These are phyloP conservation scores for Ceratobasidium sp. DNA, from an alignment of 1,284 basidiomycete species.

Conservation along the genomic window DNA sequence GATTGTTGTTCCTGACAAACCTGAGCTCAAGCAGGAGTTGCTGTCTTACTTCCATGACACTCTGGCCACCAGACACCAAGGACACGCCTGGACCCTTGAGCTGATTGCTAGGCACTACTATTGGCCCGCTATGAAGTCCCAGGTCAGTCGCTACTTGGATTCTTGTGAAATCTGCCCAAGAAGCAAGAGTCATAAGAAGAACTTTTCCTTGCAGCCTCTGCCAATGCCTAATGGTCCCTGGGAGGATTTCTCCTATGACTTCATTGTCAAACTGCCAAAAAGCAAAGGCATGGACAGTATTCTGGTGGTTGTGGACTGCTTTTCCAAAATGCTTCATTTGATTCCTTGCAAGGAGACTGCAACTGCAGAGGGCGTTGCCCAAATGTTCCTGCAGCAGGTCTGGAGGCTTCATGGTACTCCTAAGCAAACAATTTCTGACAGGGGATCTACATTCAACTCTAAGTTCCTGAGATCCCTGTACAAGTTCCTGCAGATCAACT, in stretches of 20 bases:
- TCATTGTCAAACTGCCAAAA: slow-evolving; percentile 46
- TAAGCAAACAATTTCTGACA: not conserved
- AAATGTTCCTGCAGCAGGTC: slow-evolving; percentile 20
- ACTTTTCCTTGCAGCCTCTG: slow-evolving; percentile 44
- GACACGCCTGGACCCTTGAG: slow-evolving; percentile 49
- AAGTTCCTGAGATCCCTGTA: slow-evolving; percentile 46
- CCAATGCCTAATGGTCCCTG: slow-evolving; percentile 45
- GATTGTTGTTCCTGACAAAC: slow-evolving; percentile 39
- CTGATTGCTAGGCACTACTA: slow-evolving; percentile 10
- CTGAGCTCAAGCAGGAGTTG: slow-evolving; percentile 10
- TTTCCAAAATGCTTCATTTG: slow-evolving; percentile 47
- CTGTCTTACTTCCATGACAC: slow-evolving; percentile 26
- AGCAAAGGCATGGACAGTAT: slow-evolving; percentile 45
- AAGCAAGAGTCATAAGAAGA: slow-evolving; percentile 42
- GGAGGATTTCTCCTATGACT: slow-evolving; percentile 39
- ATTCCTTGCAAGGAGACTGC: slow-evolving; percentile 37
- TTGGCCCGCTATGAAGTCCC: slow-evolving; percentile 26
- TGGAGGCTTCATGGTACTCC: slow-evolving; percentile 39
- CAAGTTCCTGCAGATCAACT: slow-evolving; percentile 39
- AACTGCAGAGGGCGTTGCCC: slow-evolving; percentile 9
- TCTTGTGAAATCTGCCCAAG: slow-evolving; percentile 28
- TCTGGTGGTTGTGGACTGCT: slow-evolving; percentile 47
- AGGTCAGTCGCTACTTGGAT: slow-evolving; percentile 21
- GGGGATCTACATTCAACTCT: slow-evolving; percentile 47
- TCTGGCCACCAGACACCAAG: slow-evolving; percentile 49